A percentile compares a stretch with the other conserved stretches of the same genome.
Conservation (phyloP, 2,329 filamentous ascomycete genomes). For the Colletotrichum filicis region DNA sequence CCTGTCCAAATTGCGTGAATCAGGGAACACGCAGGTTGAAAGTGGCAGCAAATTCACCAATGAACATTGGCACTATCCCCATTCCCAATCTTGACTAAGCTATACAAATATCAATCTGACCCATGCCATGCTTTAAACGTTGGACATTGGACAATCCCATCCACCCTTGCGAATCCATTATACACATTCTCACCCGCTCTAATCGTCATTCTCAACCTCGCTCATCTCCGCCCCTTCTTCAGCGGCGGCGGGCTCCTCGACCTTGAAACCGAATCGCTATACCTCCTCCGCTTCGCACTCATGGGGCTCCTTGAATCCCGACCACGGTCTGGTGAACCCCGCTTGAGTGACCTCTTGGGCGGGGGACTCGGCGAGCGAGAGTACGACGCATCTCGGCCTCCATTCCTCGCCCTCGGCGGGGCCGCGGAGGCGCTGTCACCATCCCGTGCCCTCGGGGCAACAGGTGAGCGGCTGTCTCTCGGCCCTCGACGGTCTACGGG, state of each 20-base stretch:
- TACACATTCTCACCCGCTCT: constrained; percentile 36
- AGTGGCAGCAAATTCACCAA: neutral
- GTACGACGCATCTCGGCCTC: constrained; percentile 34
- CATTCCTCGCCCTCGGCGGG: constrained; percentile 37
- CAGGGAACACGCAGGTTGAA: too few relatives aligned
- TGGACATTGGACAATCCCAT: neutral
- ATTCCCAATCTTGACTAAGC: neutral
- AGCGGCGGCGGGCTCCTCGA: constrained; percentile 38
- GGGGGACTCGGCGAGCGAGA: constrained; percentile 39
- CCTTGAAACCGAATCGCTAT: constrained; percentile 37
- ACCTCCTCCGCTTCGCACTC: constrained; percentile 37
- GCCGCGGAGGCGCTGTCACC: constrained; percentile 31
- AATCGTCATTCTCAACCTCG: constrained; percentile 15
- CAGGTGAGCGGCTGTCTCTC: constrained; percentile 37
- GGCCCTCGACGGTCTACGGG: constrained; percentile 26
- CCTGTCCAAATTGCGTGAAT: too few relatives aligned
- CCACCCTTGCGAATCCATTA: neutral
- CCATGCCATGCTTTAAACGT: neutral
- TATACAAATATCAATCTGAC: constrained; percentile 16
- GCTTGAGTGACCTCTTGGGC: constrained; percentile 18
- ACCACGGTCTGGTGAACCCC: constrained; percentile 11
- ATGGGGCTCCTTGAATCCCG: constrained; percentile 25
- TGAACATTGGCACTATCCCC: neutral
- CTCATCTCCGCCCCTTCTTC: constrained; percentile 41
- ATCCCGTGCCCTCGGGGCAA: constrained; percentile 34